Percentiles rank a stretch among this genome's conserved stretches.
Evolutionary conservation across 805 yeast species (phyloP).

Genomic region (Lipomyces orientalis): DNA sequence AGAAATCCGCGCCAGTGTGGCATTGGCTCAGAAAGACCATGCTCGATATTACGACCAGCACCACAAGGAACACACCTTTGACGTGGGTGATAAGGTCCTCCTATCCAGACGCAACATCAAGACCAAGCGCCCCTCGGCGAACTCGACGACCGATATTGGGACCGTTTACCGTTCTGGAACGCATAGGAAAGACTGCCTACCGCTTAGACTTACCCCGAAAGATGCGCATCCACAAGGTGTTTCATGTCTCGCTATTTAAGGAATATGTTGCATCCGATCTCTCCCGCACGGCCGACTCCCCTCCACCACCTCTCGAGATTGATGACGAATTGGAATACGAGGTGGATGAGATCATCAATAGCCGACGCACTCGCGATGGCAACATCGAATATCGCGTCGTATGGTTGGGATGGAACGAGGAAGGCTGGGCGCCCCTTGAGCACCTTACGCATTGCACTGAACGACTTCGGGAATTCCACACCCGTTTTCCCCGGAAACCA

Average conservation of each 20-base stretch:
- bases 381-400: neutral
- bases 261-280: neutral
- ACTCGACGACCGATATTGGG: conserved; percentile 1
- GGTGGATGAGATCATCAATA: neutral
- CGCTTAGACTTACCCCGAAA: neutral
- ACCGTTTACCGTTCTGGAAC: neutral
- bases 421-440: too few relatives aligned
- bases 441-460: too few relatives aligned
- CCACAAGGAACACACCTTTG: too few relatives aligned
- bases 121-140: too few relatives aligned
- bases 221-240: conserved; percentile 1
- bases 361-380: neutral
- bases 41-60: too few relatives aligned
- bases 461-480: too few relatives aligned
- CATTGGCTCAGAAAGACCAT: too few relatives aligned
- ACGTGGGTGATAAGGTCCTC: too few relatives aligned
- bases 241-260: conserved; percentile 1
- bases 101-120: too few relatives aligned
- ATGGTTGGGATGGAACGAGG: neutral
- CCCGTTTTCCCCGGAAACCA: too few relatives aligned
- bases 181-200: neutral
- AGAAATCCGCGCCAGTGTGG: too few relatives aligned
- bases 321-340: neutral
- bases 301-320: neutral
- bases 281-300: neutral